Base-by-base conservation (phyloP, 768 basidiomycete genomes). In the Pleurotus cornucopiae region DNA sequence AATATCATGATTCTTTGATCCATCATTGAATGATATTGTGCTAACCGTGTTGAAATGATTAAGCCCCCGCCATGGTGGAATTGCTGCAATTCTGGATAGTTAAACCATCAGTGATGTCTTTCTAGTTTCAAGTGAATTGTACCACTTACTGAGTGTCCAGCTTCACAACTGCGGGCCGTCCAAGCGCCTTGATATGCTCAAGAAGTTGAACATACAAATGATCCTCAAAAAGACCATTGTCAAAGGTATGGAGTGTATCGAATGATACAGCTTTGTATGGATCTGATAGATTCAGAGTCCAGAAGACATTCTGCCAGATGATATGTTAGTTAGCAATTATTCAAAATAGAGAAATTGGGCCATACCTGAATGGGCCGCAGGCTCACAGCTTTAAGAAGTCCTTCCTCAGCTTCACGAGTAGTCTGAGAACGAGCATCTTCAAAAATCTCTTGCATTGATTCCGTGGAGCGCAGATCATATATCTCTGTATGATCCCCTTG, bases 221-320 rank as follows among this genome's bases (percentile, higher is more conserved):
- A 25, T 71, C 63, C 0, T 67, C 61, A 51, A 64, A 69, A 3
- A 74, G 26, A 1, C 76, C 77, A 34, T 48, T 51, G 44, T 68
- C 51, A 46, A 73, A 64, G 6, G 58, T 62, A 58, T 79, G 77
- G 6, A 79, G 64, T 1, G 60, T 61, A 60, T 80, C 76, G 49
- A 70, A 78, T 3, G 70, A 71, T 2, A 71, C 21, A 20, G 72
- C 68, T 4, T 37, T n/a, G 49, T 73, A 58, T 6, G 70, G 69
- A 58, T 76, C 71, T 3, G 71, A 74, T 51, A 63, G 18, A 13
- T 21, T 41, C 13, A 78, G 30, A 0, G 23, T 40, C 74, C 74
- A 77, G 55, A 78, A 78, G 2, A 70, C 65, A 63, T 76, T 78
- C 74, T 76, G 46, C 16, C 57, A 21, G 46, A 25, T 25, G 34